phyloP scores from a whole-genome alignment of 805 yeast species.

The Saccharomycopsis guyanensis region DNA sequence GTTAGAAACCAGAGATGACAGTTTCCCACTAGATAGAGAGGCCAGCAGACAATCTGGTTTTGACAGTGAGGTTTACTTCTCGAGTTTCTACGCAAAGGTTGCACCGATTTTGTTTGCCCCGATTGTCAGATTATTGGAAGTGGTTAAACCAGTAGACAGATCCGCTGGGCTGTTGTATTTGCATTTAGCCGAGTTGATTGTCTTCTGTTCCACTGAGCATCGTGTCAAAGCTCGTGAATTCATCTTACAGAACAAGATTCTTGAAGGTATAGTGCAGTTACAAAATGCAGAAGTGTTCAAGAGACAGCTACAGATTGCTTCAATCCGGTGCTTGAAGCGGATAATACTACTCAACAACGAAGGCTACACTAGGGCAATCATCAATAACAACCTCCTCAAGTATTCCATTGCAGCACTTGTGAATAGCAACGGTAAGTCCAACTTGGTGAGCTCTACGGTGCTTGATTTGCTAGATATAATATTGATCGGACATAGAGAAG shows the following conservation, averaged over 20 bases:
- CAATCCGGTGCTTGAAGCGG: slow-evolving; percentile 59
- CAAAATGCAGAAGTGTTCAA: slow-evolving; percentile 31
- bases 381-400: slow-evolving; percentile 44
- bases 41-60: not conserved
- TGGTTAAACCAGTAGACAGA: not conserved
- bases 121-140: slow-evolving; percentile 30
- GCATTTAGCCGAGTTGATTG: slow-evolving; percentile 59
- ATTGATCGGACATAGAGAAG: slow-evolving; percentile 12
- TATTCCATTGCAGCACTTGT: slow-evolving; percentile 41
- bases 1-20: slow-evolving; percentile 35
- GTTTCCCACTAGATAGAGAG: too few species aligned
- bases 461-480: slow-evolving; percentile 56
- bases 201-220: slow-evolving; percentile 62
- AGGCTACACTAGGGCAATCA: slow-evolving; percentile 47
- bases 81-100: slow-evolving; percentile 53
- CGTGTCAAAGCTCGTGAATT: slow-evolving; percentile 50
- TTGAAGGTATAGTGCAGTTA: slow-evolving; percentile 47
- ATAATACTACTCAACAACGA: slow-evolving; percentile 58
- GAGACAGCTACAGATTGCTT: slow-evolving; percentile 54
- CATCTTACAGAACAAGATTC: slow-evolving; percentile 49
- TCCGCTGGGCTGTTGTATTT: slow-evolving; percentile 9
- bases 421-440: slow-evolving; percentile 40
- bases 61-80: slow-evolving; percentile 33
- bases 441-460: slow-evolving; percentile 67
- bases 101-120: slow-evolving; percentile 51